A percentile compares a stretch with the other conserved stretches of the same genome.
These are phyloP conservation scores for Tinospora cordifolia DNA, from an alignment of 164 flowering plant species.

Conservation along the genomic window DNA sequence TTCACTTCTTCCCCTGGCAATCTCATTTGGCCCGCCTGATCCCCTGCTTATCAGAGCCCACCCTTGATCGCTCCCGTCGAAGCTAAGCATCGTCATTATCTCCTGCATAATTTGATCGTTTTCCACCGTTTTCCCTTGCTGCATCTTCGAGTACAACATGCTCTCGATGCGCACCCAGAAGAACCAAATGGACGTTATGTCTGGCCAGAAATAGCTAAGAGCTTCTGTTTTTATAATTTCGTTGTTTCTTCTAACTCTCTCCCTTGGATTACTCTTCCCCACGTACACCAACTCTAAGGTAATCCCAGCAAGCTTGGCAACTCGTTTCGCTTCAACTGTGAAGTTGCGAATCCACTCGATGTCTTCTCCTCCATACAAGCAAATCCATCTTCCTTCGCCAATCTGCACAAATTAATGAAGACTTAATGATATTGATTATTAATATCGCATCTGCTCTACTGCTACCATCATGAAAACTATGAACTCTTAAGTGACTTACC, in stretches of 20 bases:
- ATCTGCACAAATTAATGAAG: conserved; percentile 20
- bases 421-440: neutral
- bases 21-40: conserved; percentile 19
- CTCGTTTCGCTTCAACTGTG: conserved; percentile 20
- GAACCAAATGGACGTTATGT: conserved; percentile 37
- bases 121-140: conserved; percentile 28
- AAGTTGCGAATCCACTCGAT: conserved; percentile 49
- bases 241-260: conserved; percentile 23
- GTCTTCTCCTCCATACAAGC: conserved; percentile 63
- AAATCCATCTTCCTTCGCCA: conserved; percentile 26
- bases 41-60: conserved; percentile 64
- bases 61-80: conserved; percentile 43
- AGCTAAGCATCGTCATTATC: conserved; percentile 42
- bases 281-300: conserved; percentile 44
- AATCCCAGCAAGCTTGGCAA: conserved; percentile 21
- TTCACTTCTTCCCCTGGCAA: conserved; percentile 45
- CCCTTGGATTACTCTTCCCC: conserved; percentile 42
- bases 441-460: too few relatives aligned
- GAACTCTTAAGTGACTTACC: conserved; percentile 37
- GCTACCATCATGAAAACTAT: too few relatives aligned
- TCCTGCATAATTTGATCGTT: conserved; percentile 38
- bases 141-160: conserved; percentile 53
- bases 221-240: conserved; percentile 18
- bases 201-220: conserved; percentile 33
- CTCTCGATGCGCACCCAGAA: conserved; percentile 68